A percentile compares a stretch with the other conserved stretches of the same genome.
Evolutionary conservation across 2,329 filamentous ascomycete genomes (phyloP).

Genomic region (Stagonosporopsis rhizophila): DNA sequence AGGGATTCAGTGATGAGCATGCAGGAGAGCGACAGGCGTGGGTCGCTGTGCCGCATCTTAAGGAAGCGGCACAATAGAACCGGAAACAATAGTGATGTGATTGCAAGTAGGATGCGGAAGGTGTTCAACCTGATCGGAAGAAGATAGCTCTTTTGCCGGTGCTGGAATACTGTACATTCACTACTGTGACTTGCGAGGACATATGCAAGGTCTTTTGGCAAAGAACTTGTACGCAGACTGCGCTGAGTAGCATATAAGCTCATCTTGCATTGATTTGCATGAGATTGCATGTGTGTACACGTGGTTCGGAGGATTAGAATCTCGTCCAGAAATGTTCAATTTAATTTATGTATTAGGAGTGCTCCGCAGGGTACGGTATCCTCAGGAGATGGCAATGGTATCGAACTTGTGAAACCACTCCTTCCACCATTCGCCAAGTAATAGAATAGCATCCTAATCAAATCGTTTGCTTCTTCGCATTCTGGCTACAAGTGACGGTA

Average conservation of each 20-base stretch:
- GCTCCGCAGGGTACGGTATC: not conserved
- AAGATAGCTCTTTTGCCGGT: not conserved
- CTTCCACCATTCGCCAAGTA: not conserved
- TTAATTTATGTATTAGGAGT: conserved; percentile 3
- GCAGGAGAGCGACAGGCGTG: conserved; percentile 1
- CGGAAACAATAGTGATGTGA: not conserved
- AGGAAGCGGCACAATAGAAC: not conserved
- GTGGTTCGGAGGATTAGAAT: conserved; percentile 5
- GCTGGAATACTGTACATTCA: not conserved
- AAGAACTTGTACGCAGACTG: not conserved
- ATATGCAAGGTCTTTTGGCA: not conserved
- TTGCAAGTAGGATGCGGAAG: not conserved
- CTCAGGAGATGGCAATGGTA: not conserved
- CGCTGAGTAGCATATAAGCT: not conserved
- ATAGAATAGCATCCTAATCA: too few species aligned
- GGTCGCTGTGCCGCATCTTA: conserved; percentile 5
- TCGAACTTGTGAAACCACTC: not conserved
- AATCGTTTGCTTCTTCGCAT: too few species aligned
- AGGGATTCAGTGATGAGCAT: conserved; percentile 4
- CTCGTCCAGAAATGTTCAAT: not conserved
- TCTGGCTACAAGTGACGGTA: too few species aligned
- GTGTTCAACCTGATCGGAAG: too few species aligned
- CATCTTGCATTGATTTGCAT: conserved; percentile 3
- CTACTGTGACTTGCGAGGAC: not conserved
- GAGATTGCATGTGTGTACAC: not conserved